Percentiles rank a stretch among this genome's conserved stretches.
Evolutionary conservation across 2,329 filamentous ascomycete species (phyloP).

Genomic region (Microcyclospora pomicola): DNA sequence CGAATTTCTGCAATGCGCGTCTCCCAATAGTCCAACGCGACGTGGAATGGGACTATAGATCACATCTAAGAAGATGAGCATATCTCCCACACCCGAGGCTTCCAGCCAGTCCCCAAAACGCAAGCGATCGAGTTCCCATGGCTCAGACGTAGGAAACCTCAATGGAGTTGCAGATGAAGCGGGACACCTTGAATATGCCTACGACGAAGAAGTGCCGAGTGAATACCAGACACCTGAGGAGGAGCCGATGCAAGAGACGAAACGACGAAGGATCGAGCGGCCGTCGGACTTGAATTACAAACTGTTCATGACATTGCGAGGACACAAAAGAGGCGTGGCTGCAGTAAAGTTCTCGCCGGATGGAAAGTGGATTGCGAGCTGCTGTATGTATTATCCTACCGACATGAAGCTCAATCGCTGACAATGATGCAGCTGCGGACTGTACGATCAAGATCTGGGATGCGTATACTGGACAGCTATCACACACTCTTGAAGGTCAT

Average conservation of each 20-base stretch:
- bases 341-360: slow-evolving; percentile 85
- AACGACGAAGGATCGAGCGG: slow-evolving; percentile 24
- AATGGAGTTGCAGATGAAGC: slow-evolving; percentile 7
- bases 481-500: slow-evolving; percentile 85
- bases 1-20: no score
- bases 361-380: slow-evolving; percentile 76
- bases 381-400: slow-evolving; percentile 36
- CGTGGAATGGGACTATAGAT: no score
- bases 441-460: slow-evolving; percentile 87
- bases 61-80: no score
- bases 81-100: no score
- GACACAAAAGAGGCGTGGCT: slow-evolving; percentile 67
- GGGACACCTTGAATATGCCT: slow-evolving; percentile 16
- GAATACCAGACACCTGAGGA: slow-evolving; percentile 17
- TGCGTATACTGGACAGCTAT: slow-evolving; percentile 58
- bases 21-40: no score
- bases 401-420: slow-evolving; percentile 1
- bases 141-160: slow-evolving; percentile 6
- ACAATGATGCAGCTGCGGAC: slow-evolving; percentile 49
- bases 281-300: slow-evolving; percentile 52
- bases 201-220: slow-evolving; percentile 19
- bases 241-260: slow-evolving; percentile 6
- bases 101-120: slow-evolving; percentile 14
- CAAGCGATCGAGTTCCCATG: slow-evolving; percentile 9
- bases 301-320: slow-evolving; percentile 55